Percentiles rank a stretch among this genome's conserved stretches.
phyloP scores from a whole-genome alignment of 768 basidiomycete genomes.

The Leccinum subgranulosum region DNA sequence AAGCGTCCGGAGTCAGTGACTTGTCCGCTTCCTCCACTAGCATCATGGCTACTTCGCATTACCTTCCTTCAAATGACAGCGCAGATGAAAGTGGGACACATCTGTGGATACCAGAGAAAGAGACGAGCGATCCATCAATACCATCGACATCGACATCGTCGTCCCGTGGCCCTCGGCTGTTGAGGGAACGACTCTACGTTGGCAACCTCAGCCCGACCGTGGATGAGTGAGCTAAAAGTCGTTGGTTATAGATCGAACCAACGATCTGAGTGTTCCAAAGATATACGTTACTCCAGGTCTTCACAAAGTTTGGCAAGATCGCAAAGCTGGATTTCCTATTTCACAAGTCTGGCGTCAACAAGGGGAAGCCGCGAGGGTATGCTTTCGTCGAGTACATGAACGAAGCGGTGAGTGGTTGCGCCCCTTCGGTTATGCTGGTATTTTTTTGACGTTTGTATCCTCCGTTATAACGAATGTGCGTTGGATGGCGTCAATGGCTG shows the following conservation, averaged over 20 bases:
- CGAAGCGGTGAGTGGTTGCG: slow-evolving; percentile 63
- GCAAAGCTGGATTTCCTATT: slow-evolving; percentile 93
- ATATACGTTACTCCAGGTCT: slow-evolving; percentile 84
- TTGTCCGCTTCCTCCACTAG: not conserved
- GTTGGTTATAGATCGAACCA: not conserved
- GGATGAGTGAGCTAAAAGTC: slow-evolving; percentile 62
- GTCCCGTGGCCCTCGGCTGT: slow-evolving; percentile 27
- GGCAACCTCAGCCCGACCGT: slow-evolving; percentile 86
- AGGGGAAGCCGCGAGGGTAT: slow-evolving; percentile 93
- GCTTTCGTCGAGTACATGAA: slow-evolving; percentile 87
- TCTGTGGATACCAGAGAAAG: slow-evolving; percentile 33
- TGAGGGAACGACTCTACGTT: slow-evolving; percentile 81
- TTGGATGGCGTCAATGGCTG: slow-evolving; percentile 17
- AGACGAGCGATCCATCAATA: slow-evolving; percentile 14
- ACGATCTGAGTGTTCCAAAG: slow-evolving; percentile 39
- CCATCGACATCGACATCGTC: slow-evolving; percentile 9
- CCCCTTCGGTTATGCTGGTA: slow-evolving; percentile 18
- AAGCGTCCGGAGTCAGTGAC: slow-evolving; percentile 4
- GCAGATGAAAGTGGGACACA: slow-evolving; percentile 17
- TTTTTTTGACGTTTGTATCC: slow-evolving; percentile 25
- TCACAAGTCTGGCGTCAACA: slow-evolving; percentile 85
- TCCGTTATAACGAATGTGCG: slow-evolving; percentile 19
- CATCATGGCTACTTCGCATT: slow-evolving; percentile 11
- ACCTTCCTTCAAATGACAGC: slow-evolving; percentile 1
- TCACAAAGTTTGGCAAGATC: slow-evolving; percentile 89